Evolutionary conservation across 2,329 filamentous ascomycete species (phyloP).

Genomic region (Aspergillus ibericus): DNA sequence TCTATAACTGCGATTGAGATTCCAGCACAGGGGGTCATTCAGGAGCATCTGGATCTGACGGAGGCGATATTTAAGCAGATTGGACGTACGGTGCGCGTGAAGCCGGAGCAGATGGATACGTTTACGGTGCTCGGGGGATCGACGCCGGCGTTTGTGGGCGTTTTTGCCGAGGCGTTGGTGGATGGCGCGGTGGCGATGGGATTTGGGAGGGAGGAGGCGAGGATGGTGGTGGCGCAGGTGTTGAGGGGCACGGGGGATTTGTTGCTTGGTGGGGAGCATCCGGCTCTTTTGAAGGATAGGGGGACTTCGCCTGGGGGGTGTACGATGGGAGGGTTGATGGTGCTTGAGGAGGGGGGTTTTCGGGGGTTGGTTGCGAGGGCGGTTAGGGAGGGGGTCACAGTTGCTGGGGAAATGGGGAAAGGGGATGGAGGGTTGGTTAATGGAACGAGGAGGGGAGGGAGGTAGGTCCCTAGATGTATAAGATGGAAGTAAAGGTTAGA

Average conservation of each 20-base stretch:
- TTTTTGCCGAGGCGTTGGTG: conserved; percentile 60
- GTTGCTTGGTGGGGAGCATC: conserved; percentile 61
- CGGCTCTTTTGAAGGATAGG: conserved; percentile 60
- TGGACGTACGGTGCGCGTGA: conserved; percentile 51
- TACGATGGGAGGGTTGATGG: conserved; percentile 62
- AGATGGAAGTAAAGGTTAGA: neutral
- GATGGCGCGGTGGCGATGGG: conserved; percentile 65
- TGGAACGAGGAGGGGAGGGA: neutral
- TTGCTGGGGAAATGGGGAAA: conserved; percentile 41
- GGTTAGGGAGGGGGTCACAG: conserved; percentile 60
- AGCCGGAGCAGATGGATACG: conserved; percentile 56
- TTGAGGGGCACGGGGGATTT: conserved; percentile 61
- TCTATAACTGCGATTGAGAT: neutral
- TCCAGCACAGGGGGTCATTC: neutral
- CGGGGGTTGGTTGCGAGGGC: conserved; percentile 56
- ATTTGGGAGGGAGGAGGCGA: conserved; percentile 58
- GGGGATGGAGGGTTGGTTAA: neutral
- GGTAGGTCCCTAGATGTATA: neutral
- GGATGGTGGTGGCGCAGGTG: conserved; percentile 62
- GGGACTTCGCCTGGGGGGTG: conserved; percentile 63
- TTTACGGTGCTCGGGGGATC: conserved; percentile 61
- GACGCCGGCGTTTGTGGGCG: conserved; percentile 61
- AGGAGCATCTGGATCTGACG: conserved; percentile 9
- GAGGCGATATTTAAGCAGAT: conserved; percentile 55
- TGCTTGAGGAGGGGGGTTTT: conserved; percentile 59